Evolutionary conservation across 1,284 basidiomycete species (phyloP), one percentile per base, ranked within the genome.

Genomic region (Tilletia setariae): DNA sequence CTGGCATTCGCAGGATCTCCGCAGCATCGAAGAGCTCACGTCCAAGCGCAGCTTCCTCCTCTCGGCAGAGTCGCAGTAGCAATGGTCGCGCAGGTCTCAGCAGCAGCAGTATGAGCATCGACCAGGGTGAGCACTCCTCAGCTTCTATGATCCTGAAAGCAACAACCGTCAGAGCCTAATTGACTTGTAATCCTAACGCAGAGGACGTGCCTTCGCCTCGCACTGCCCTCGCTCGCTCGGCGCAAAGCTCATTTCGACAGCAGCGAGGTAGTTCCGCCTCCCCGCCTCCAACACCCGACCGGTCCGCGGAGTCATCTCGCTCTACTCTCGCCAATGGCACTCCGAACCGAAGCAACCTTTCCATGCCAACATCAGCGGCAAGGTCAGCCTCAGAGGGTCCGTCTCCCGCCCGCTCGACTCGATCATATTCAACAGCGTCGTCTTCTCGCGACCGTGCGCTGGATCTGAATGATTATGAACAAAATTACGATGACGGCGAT

Each of bases 91-190:
- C 61, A 16, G 68, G 70, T n/a, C 61, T 64, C 16, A 70, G 71
- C 30, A 76, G 75, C 68, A 72, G 68, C 56, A 70, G 61, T 35
- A 76, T 76, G 75, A 74, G 75, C 62, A 64, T 76, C 23, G 70
- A 76, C 35, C 35, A 40, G 35, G 35, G 47, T 68, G 71, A 63
- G 56, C 42, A 25, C 19, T 42, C 23, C 25, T 16, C 9, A 40
- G 30, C 42, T 21, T 46, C n/a, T n/a, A n/a, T 44, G 63, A 35
- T 40, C 32, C 21, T 28, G 49, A 51, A 21, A 4, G 42, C 46
- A 32, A 16, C 25, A 21, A 42, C 21, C n/a, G 28, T 25, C 44
- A 11, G 4, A 11, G 11, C 35, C 35, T 40, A 11, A 6, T 11
- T 40, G 11, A 40, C 35, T 6, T 11, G 13, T 51, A 4, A 16